These are phyloP conservation scores for Usnea hakonensis DNA, from an alignment of 495 filamentous ascomycete species.

Conservation along the genomic window DNA sequence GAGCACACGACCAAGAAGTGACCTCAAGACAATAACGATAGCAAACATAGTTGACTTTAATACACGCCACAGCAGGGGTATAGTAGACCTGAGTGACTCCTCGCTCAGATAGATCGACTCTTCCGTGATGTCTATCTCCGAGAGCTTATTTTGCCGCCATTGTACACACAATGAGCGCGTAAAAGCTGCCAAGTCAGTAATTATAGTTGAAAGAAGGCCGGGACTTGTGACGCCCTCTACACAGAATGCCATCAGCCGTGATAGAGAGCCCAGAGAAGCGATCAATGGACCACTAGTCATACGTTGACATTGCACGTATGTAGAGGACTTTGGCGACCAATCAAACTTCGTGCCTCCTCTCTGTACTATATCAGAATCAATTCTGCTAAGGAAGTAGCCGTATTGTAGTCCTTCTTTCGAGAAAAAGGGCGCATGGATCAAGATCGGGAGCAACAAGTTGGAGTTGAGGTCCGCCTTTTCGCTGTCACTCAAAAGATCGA, in stretches of 20 bases:
- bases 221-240: constrained; percentile 58
- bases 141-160: constrained; percentile 81
- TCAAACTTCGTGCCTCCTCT: constrained; percentile 55
- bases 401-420: constrained; percentile 70
- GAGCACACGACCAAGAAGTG: constrained; percentile 61
- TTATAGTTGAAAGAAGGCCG: constrained; percentile 50
- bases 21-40: constrained; percentile 65
- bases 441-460: constrained; percentile 63
- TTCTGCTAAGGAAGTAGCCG: constrained; percentile 70
- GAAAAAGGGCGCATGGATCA: constrained; percentile 59
- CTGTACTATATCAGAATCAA: constrained; percentile 67
- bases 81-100: constrained; percentile 60
- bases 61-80: constrained; percentile 72
- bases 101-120: constrained; percentile 60
- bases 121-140: constrained; percentile 70
- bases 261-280: constrained; percentile 68
- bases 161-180: constrained; percentile 61
- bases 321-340: constrained; percentile 58
- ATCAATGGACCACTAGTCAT: constrained; percentile 63
- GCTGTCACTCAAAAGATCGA: constrained; percentile 59
- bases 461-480: constrained; percentile 57
- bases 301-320: constrained; percentile 47
- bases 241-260: constrained; percentile 65
- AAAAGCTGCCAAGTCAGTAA: constrained; percentile 69
- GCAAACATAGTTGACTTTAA: constrained; percentile 75